Evolutionary conservation across 805 yeast genomes (phyloP).

Genomic region (Candida maesae): DNA sequence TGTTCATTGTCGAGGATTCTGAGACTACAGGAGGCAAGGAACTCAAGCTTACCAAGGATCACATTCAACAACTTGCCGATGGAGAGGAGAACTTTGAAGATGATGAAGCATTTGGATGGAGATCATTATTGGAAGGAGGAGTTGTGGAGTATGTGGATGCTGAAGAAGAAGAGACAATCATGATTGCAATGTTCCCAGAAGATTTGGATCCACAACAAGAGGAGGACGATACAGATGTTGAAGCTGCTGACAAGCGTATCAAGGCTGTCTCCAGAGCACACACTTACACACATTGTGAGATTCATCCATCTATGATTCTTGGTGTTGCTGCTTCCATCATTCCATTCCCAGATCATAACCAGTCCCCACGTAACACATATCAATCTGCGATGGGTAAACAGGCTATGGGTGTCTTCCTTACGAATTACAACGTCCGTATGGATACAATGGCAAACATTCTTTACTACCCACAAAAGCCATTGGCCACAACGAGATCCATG

Average conservation of each 20-base stretch:
- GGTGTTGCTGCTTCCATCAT: constrained; percentile 98
- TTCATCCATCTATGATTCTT: constrained; percentile 97
- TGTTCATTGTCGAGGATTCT: constrained; percentile 89
- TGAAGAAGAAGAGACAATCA: constrained; percentile 96
- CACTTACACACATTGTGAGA: constrained; percentile 97
- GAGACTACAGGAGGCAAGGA: constrained; percentile 61
- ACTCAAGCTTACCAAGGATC: constrained; percentile 79
- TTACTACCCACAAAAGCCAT: constrained; percentile 96
- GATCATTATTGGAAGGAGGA: constrained; percentile 76
- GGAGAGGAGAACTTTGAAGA: constrained; percentile 35
- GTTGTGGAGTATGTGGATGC: constrained; percentile 96
- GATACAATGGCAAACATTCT: constrained; percentile 98
- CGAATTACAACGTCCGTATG: constrained; percentile 96
- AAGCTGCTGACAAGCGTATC: constrained; percentile 67
- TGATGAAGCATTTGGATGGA: constrained; percentile 65
- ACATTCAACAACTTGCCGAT: constrained; percentile 62
- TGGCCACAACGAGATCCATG: constrained; percentile 98
- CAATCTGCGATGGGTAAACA: constrained; percentile 99
- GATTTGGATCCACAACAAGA: constrained; percentile 71
- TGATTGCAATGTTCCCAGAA: constrained; percentile 99
- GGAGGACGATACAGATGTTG: constrained; percentile 30
- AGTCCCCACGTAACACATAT: constrained; percentile 98
- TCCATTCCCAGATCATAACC: constrained; percentile 99
- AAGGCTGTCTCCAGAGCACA: constrained; percentile 66
- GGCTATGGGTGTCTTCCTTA: constrained; percentile 98